These are phyloP conservation scores for Amanita brunnescens DNA, from an alignment of 768 basidiomycete genomes.

Conservation along the genomic window DNA sequence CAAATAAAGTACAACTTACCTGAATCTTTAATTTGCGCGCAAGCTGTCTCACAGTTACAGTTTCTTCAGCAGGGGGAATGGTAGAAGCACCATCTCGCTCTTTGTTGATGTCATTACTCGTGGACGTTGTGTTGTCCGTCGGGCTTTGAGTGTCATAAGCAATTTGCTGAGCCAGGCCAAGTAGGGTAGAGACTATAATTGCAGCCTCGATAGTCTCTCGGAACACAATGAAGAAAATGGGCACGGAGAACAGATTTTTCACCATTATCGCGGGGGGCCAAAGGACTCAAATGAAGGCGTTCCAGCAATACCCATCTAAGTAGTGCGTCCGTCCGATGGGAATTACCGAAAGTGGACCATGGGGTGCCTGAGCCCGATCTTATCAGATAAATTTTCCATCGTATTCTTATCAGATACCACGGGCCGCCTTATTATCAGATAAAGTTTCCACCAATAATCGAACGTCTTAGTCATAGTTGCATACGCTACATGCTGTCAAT, in stretches of 20 bases:
- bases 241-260: slow-evolving; percentile 73
- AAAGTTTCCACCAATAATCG: slow-evolving; percentile 12
- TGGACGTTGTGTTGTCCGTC: slow-evolving; percentile 9
- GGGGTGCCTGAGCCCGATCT: slow-evolving; percentile 2
- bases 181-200: slow-evolving; percentile 87
- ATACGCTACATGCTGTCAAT: background rate
- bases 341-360: no score
- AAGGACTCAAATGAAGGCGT: no score
- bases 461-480: slow-evolving; percentile 21
- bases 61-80: background rate
- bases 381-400: slow-evolving; percentile 6
- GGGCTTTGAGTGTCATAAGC: slow-evolving; percentile 31
- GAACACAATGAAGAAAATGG: slow-evolving; percentile 96
- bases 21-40: slow-evolving; percentile 65
- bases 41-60: slow-evolving; percentile 24
- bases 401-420: background rate
- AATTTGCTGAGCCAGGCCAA: slow-evolving; percentile 86
- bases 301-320: no score
- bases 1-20: slow-evolving; percentile 22
- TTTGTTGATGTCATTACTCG: slow-evolving; percentile 9
- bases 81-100: slow-evolving; percentile 14
- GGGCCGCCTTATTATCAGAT: slow-evolving; percentile 10
- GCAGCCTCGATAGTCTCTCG: slow-evolving; percentile 90
- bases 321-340: no score
- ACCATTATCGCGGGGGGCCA: slow-evolving; percentile 28